A percentile compares a stretch with the other conserved stretches of the same genome.
These are phyloP conservation scores for Lactarius tabidus DNA, from an alignment of 768 basidiomycete species.

Conservation along the genomic window DNA sequence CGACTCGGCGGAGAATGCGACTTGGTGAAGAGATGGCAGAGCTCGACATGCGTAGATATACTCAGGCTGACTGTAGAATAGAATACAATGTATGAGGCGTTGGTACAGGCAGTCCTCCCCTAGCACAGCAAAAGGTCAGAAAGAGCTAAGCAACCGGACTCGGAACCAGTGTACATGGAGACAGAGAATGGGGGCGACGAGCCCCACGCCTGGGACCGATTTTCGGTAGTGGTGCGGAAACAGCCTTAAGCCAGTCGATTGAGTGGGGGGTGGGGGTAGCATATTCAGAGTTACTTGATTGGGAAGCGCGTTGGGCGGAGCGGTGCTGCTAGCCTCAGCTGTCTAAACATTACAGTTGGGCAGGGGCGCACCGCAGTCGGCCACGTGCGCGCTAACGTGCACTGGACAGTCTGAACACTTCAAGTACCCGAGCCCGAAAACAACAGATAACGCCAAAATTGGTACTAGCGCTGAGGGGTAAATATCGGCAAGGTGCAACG, in stretches of 20 bases:
- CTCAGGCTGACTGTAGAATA: not conserved
- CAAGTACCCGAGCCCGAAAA: not conserved
- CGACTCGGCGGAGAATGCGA: not conserved
- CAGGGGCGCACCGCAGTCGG: not conserved
- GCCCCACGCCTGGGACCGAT: not conserved
- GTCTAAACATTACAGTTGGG: not conserved
- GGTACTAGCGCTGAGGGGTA: not conserved
- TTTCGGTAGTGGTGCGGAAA: conserved; percentile 8
- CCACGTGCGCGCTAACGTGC: not conserved
- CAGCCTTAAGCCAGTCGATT: conserved; percentile 1
- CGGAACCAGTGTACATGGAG: not conserved
- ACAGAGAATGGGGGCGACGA: conserved; percentile 1
- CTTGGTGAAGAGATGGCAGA: not conserved
- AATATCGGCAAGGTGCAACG: not conserved
- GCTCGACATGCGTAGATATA: conserved; percentile 1
- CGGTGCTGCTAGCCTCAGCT: not conserved
- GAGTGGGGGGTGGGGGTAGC: not conserved
- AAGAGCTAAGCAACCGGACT: conserved; percentile 7
- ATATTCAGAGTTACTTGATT: not conserved
- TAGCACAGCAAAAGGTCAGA: conserved; percentile 6
- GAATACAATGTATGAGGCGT: not conserved
- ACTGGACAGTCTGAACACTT: not conserved
- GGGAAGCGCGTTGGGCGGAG: not conserved
- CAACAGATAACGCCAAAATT: not conserved
- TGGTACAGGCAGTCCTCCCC: not conserved